Evolutionary conservation across 495 filamentous ascomycete genomes (phyloP), one percentile per base, ranked within the genome.

Genomic region (Lindgomyces ingoldianus): DNA sequence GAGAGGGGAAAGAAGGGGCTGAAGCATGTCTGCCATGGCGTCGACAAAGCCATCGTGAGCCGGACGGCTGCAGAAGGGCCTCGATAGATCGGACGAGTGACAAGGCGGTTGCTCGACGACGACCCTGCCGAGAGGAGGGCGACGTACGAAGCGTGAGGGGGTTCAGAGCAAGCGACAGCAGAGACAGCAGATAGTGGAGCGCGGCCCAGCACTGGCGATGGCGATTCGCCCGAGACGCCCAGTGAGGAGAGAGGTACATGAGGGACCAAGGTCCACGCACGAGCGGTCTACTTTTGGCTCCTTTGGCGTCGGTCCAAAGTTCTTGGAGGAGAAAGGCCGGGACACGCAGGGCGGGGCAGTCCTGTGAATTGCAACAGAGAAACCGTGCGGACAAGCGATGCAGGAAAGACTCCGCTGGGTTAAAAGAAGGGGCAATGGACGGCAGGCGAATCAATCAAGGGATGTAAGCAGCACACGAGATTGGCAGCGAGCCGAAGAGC

Each of bases 261-360:
- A 55, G 54, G 47, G 48, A 57, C 44, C 53, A 46, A 4, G 62
- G 54, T 30, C 25, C 16, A 50, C 44, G 44, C 41, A 29, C 22
- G 41, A 51, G 16, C 57, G 41, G 58, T 26, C 50, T 60, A 29
- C 3, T 67, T 27, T 51, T 25, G 58, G 25, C 50, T 60, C 47
- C 3, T 67, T 27, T 68, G 65, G 65, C 60, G 65, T 50, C 66
- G 60, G 66, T 54, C 33, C 55, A 39, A 49, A 42, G 54, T 42
- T 39, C 66, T 64, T 56, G 60, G 66, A 64, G 55, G 45, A 55
- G 60, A 29, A 64, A 63, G 48, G 51, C 45, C 54, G 49, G 57
- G 8, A 47, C 30, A 14, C 27, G 29, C 14, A 26, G 24, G 1
- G 47, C 26, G 51, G 9, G 47, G 54, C 36, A 24, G 19, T 25